Evolutionary conservation across 2,329 filamentous ascomycete genomes (phyloP), one percentile per base, ranked within the genome.

Genomic region (Xylariaceae sp.): DNA sequence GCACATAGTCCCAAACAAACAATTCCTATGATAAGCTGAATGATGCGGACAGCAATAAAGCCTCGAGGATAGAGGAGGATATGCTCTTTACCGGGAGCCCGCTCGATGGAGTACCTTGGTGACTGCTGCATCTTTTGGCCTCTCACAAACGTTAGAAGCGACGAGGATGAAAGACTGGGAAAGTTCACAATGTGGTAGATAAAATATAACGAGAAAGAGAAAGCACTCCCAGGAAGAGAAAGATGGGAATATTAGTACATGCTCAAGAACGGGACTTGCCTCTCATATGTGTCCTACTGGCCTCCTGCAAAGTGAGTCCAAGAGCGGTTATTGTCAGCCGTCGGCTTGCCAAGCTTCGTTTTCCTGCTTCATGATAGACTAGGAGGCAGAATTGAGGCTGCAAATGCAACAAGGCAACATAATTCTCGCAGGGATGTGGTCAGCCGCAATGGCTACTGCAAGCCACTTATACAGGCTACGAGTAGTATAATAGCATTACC

Each of bases 1-100:
- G 75, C 79, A 20, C 72, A 70, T 37, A 85, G 71, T 14, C 75
- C 81, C 1, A 84, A 68, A 23, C 79, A 70, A 37, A 78, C 57
- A 40, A 84, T 50, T 18, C 73, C 73, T 14, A 84, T 59, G 16
- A 81, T 59, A 18, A 81, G 70, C 66, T 81, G 78, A 52, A 77
- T 61, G 32, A 79, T 74, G 29, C 79, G 75, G 5, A 81, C 54
- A 42, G 70, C 71, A 32, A 78, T 73, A 66, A 79, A 79, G 19
- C 73, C 73, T 40, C 64, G 69, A 16, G 80, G 78, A 40, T 78
- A 80, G 23, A 72, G 52, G n/a, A 77, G 78, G 20, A 80, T 70
- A 57, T 80, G 78, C 62, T 80, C 77, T 56, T 67, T 71, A 37
- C 78, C 77, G n/a, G 68, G 57, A 6, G 61, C 58, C 20, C 75